Evolutionary conservation across 352 stramenopile genomes (phyloP).

Genomic region (Phytophthora brassicae): DNA sequence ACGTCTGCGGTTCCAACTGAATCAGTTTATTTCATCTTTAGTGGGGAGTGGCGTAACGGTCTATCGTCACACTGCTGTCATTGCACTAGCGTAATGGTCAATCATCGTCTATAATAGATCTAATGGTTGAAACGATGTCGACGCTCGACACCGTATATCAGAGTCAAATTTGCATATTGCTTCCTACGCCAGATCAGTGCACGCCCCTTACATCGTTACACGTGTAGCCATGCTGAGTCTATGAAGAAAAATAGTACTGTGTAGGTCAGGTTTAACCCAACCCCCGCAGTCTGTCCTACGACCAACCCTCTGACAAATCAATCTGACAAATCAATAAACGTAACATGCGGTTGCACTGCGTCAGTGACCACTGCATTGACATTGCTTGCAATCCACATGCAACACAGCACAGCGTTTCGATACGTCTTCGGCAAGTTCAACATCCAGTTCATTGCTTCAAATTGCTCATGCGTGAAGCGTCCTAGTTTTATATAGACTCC

Average conservation of each 20-base stretch:
- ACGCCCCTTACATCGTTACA: too few species aligned
- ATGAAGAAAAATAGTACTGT: constrained; percentile 6
- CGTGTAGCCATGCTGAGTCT: too few species aligned
- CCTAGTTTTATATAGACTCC: not conserved
- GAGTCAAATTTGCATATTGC: too few species aligned
- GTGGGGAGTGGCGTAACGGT: not conserved
- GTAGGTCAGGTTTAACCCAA: not conserved
- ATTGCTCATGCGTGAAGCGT: not conserved
- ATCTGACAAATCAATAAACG: not conserved
- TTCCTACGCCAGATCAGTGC: too few species aligned
- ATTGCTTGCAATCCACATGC: not conserved
- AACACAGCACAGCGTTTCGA: not conserved
- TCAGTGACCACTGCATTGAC: not conserved
- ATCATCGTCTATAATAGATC: too few species aligned
- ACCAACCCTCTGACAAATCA: constrained; percentile 3
- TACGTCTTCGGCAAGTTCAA: constrained; percentile 4
- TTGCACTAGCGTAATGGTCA: too few species aligned
- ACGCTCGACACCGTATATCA: too few species aligned
- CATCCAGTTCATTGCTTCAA: constrained; percentile 10
- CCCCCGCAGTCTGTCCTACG: not conserved
- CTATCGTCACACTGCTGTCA: too few species aligned
- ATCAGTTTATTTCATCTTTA: not conserved
- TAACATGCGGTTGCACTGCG: not conserved
- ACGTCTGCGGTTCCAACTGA: too few species aligned
- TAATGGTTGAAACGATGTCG: too few species aligned